Conservation (phyloP, 192 early-diverging fungal species). For the Geranomyces variabilis region DNA sequence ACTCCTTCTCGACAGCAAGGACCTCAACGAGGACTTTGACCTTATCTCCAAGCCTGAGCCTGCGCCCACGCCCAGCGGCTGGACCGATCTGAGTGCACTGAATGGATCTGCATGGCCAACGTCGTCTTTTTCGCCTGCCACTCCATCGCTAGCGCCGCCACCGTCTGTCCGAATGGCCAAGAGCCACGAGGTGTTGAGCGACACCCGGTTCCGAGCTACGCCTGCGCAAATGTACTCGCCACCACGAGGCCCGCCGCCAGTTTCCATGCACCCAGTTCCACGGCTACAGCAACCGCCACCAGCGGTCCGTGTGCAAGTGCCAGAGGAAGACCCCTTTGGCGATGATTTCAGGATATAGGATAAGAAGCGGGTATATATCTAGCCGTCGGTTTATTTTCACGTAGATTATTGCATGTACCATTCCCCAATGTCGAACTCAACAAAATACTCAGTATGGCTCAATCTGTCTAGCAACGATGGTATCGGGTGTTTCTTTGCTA, state of each 20-base stretch:
- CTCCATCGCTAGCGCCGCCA: background rate
- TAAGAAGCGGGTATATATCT: too few relatives aligned
- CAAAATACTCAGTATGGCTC: too few relatives aligned
- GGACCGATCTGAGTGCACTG: background rate
- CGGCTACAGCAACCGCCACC: background rate
- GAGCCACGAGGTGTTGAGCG: background rate
- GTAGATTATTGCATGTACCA: too few relatives aligned
- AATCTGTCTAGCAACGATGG: too few relatives aligned
- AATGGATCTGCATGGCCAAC: background rate
- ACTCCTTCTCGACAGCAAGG: slow-evolving; percentile 26
- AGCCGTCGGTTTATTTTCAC: too few relatives aligned
- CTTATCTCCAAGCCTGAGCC: background rate
- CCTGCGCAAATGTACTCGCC: background rate
- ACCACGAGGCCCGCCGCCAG: background rate
- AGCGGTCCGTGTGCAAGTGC: background rate
- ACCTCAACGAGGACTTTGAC: slow-evolving; percentile 27
- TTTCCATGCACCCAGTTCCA: background rate
- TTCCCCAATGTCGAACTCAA: too few relatives aligned
- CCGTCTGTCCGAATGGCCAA: too few relatives aligned
- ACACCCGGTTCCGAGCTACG: background rate
- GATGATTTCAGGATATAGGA: slow-evolving; percentile 2
- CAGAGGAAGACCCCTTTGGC: slow-evolving; percentile 1
- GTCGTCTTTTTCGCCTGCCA: background rate
- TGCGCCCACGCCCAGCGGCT: background rate
- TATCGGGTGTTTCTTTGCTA: too few relatives aligned